Percentiles rank a stretch among this genome's conserved stretches.
phyloP scores from a whole-genome alignment of 2,329 filamentous ascomycete genomes.

The Hypoxylon sp. region DNA sequence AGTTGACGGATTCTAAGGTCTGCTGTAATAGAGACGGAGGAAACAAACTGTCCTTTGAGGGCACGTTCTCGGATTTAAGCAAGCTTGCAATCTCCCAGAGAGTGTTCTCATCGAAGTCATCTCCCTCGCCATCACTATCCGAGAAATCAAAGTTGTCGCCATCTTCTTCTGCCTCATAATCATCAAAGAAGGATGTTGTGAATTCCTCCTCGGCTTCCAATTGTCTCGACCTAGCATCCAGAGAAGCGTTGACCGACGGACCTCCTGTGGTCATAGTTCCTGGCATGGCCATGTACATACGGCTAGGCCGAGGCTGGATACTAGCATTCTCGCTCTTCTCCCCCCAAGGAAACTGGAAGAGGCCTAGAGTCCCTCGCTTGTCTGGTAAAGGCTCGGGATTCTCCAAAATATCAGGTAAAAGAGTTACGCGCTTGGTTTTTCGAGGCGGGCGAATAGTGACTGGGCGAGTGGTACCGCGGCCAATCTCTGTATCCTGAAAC shows the following conservation, averaged over 20 bases:
- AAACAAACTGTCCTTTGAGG: conserved; percentile 67
- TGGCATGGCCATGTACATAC: conserved; percentile 64
- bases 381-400: conserved; percentile 72
- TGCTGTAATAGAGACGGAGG: conserved; percentile 54
- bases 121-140: conserved; percentile 60
- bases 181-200: conserved; percentile 71
- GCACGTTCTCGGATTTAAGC: conserved; percentile 66
- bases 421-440: conserved; percentile 69
- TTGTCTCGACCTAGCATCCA: conserved; percentile 56
- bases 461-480: conserved; percentile 58
- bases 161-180: conserved; percentile 69
- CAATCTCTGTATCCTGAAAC: conserved; percentile 45
- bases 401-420: conserved; percentile 75
- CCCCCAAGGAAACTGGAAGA: conserved; percentile 78
- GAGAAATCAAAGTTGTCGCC: conserved; percentile 58
- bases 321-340: conserved; percentile 72
- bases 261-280: conserved; percentile 66
- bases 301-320: conserved; percentile 57
- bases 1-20: conserved; percentile 32
- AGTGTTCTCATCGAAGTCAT: conserved; percentile 73
- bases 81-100: conserved; percentile 76
- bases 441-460: conserved; percentile 69
- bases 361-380: conserved; percentile 72
- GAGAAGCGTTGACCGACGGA: conserved; percentile 50
- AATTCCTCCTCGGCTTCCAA: conserved; percentile 61